These are phyloP conservation scores for Kluyveromyces sp. DNA, from an alignment of 1,139 yeast genomes.

Conservation along the genomic window DNA sequence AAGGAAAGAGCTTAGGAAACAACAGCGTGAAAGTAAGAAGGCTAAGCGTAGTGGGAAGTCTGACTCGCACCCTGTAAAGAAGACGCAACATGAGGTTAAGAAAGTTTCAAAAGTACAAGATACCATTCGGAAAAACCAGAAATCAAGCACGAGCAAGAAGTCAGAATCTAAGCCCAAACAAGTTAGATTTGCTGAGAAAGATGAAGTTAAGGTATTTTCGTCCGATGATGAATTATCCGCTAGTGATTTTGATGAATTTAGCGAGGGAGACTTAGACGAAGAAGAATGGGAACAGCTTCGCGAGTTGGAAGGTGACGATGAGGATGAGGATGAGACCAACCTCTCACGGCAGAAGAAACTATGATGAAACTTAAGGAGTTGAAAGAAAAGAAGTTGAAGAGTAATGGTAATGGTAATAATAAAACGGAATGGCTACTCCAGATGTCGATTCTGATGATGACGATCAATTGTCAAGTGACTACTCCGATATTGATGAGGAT, in stretches of 20 bases:
- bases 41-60: conserved; percentile 8
- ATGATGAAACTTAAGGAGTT: conserved; percentile 37
- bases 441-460: conserved; percentile 3
- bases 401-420: no score
- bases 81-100: not conserved
- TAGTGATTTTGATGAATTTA: conserved; percentile 38
- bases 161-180: not conserved
- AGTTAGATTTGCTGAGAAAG: not conserved
- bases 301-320: conserved; percentile 33
- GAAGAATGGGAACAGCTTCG: conserved; percentile 34
- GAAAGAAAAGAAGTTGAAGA: conserved; percentile 26
- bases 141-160: not conserved
- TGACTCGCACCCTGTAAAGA: not conserved
- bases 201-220: conserved; percentile 26
- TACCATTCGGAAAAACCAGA: not conserved
- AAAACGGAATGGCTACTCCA: no score
- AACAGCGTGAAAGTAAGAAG: conserved; percentile 25
- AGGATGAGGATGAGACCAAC: conserved; percentile 10
- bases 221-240: conserved; percentile 41
- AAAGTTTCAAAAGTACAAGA: not conserved
- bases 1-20: conserved; percentile 29
- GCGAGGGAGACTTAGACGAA: conserved; percentile 36
- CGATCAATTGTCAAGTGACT: not conserved
- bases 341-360: conserved; percentile 29
- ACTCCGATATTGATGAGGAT: conserved; percentile 4